These are phyloP conservation scores for Penicillium longicatenatum DNA, from an alignment of 495 filamentous ascomycete species.

Conservation along the genomic window DNA sequence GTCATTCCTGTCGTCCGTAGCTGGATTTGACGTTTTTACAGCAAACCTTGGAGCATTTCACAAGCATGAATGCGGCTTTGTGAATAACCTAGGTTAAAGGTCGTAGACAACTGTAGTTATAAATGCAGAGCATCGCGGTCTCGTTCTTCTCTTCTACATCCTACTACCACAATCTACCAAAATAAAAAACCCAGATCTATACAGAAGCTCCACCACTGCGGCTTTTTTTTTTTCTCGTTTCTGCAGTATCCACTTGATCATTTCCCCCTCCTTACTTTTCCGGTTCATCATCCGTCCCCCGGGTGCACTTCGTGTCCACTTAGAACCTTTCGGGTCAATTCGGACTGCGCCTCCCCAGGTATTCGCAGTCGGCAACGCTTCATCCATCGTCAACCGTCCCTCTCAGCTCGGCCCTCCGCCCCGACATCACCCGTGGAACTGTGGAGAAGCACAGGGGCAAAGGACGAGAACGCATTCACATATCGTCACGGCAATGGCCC, in stretches of 20 bases:
- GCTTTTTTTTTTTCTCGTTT: not conserved
- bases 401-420: constrained; percentile 39
- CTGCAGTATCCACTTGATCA: constrained; percentile 6
- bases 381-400: constrained; percentile 32
- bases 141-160: not conserved
- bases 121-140: not conserved
- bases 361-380: constrained; percentile 34
- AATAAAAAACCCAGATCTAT: not conserved
- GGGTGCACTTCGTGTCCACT: constrained; percentile 44
- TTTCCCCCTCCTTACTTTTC: constrained; percentile 15
- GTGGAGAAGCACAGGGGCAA: constrained; percentile 42
- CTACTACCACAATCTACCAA: not conserved
- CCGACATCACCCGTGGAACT: constrained; percentile 51
- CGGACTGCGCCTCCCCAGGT: constrained; percentile 30
- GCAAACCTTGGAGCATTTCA: not conserved
- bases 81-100: not conserved
- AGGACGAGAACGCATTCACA: constrained; percentile 23
- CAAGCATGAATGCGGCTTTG: not conserved
- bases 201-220: not conserved
- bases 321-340: constrained; percentile 41
- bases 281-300: constrained; percentile 24
- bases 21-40: constrained; percentile 1
- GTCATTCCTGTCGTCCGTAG: constrained; percentile 24
- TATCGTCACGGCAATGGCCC: constrained; percentile 35
- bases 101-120: not conserved